Evolutionary conservation across 768 basidiomycete genomes (phyloP).

Genomic region (Mycena vulgaris): DNA sequence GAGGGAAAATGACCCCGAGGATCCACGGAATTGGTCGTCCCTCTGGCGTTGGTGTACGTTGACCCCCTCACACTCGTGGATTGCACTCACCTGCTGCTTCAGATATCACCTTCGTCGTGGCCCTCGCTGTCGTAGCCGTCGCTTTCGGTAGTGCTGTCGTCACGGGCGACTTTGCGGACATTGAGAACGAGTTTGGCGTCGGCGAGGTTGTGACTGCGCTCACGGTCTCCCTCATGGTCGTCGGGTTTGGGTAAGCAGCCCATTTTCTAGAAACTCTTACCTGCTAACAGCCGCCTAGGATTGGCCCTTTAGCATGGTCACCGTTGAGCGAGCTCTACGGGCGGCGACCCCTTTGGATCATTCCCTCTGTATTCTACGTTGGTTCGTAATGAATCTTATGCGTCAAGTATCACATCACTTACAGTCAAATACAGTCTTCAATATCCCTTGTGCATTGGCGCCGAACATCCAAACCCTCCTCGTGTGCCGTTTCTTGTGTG

Average conservation of each 20-base stretch:
- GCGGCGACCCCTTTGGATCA: constrained; percentile 53
- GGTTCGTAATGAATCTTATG: constrained; percentile 37
- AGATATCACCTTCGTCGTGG: constrained; percentile 21
- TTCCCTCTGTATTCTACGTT: constrained; percentile 57
- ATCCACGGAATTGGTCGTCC: constrained; percentile 55
- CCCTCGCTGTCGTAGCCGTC: constrained; percentile 51
- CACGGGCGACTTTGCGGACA: constrained; percentile 55
- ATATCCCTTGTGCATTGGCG: constrained; percentile 53
- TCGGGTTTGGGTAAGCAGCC: constrained; percentile 52
- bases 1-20: constrained; percentile 55
- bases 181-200: constrained; percentile 49
- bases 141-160: constrained; percentile 55
- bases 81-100: background rate
- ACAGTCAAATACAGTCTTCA: constrained; percentile 30
- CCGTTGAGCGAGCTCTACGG: constrained; percentile 57
- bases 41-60: constrained; percentile 52
- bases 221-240: constrained; percentile 55
- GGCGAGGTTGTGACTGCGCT: constrained; percentile 51
- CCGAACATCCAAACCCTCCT: constrained; percentile 52
- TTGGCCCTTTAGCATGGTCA: constrained; percentile 44
- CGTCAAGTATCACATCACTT: background rate
- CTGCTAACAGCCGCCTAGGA: constrained; percentile 4
- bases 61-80: background rate
- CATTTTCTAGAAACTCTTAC: constrained; percentile 42
- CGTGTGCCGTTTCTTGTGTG: constrained; percentile 54